Evolutionary conservation across 2,329 filamentous ascomycete species (phyloP).

Genomic region (Oidium heveae): DNA sequence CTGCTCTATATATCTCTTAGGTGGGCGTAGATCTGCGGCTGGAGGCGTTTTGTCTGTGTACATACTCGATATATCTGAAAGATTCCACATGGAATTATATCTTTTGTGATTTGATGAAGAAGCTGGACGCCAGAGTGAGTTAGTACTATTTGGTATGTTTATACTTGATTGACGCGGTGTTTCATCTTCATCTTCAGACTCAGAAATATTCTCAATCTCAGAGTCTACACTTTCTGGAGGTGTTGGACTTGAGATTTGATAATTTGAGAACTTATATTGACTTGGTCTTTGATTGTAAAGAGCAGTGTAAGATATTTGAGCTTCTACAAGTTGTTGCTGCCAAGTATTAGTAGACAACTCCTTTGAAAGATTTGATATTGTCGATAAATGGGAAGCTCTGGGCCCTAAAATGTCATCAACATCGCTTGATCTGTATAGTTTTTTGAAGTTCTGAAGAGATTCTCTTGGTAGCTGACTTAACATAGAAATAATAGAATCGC

Average conservation of each 20-base stretch:
- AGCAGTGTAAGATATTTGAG: slow-evolving; percentile 19
- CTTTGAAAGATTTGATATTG: slow-evolving; percentile 12
- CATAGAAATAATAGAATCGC: slow-evolving; percentile 9
- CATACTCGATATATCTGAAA: neutral
- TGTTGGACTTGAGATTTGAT: slow-evolving; percentile 23
- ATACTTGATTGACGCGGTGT: neutral
- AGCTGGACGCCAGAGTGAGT: slow-evolving; percentile 9
- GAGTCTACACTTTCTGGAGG: slow-evolving; percentile 22
- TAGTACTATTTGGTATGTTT: slow-evolving; percentile 1
- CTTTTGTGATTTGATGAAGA: slow-evolving; percentile 3
- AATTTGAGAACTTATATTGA: slow-evolving; percentile 17
- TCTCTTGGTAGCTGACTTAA: slow-evolving; percentile 5
- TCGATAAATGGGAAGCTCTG: neutral
- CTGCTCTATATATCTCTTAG: slow-evolving; percentile 4
- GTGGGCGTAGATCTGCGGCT: slow-evolving; percentile 10
- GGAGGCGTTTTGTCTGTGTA: slow-evolving; percentile 7
- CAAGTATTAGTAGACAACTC: slow-evolving; percentile 16
- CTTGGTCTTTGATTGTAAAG: slow-evolving; percentile 17
- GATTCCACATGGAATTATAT: slow-evolving; percentile 10
- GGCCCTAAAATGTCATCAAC: neutral
- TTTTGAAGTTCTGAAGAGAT: neutral
- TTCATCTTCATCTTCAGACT: slow-evolving; percentile 5
- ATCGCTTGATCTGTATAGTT: neutral
- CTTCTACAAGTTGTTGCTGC: slow-evolving; percentile 21
- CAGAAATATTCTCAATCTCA: slow-evolving; percentile 3